Evolutionary conservation across 805 yeast genomes (phyloP).

Genomic region (Candida ovalis): DNA sequence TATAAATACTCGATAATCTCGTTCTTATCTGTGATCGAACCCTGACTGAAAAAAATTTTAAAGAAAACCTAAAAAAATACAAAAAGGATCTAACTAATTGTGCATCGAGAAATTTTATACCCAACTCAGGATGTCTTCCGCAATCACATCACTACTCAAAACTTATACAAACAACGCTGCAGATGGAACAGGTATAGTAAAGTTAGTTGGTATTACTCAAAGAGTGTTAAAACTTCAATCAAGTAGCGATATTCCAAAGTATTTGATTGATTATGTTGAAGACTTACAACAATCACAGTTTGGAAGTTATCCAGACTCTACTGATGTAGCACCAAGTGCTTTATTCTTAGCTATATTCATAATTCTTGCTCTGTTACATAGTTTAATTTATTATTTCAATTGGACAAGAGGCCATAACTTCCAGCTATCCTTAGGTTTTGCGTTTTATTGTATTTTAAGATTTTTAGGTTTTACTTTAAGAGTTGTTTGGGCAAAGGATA

Average conservation of each 20-base stretch:
- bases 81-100: too few relatives aligned
- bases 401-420: conserved; percentile 56
- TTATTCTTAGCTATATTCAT: conserved; percentile 52
- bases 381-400: conserved; percentile 45
- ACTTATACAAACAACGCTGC: conserved; percentile 40
- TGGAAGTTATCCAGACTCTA: conserved; percentile 56
- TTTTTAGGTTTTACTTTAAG: conserved; percentile 58
- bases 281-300: conserved; percentile 47
- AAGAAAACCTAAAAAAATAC: too few relatives aligned
- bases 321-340: conserved; percentile 59
- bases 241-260: conserved; percentile 35
- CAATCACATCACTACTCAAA: conserved; percentile 18
- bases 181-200: conserved; percentile 45
- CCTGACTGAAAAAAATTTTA: too few relatives aligned
- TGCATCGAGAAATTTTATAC: background rate
- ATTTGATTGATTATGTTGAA: conserved; percentile 35
- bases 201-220: conserved; percentile 32
- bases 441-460: conserved; percentile 49
- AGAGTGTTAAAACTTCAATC: conserved; percentile 14
- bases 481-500: conserved; percentile 54
- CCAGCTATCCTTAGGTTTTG: conserved; percentile 49
- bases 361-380: conserved; percentile 45
- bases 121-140: conserved; percentile 13
- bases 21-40: too few relatives aligned
- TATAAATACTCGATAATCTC: too few relatives aligned